Conservation (phyloP, 257 asterid genomes). For the Scutellaria galericulata region DNA sequence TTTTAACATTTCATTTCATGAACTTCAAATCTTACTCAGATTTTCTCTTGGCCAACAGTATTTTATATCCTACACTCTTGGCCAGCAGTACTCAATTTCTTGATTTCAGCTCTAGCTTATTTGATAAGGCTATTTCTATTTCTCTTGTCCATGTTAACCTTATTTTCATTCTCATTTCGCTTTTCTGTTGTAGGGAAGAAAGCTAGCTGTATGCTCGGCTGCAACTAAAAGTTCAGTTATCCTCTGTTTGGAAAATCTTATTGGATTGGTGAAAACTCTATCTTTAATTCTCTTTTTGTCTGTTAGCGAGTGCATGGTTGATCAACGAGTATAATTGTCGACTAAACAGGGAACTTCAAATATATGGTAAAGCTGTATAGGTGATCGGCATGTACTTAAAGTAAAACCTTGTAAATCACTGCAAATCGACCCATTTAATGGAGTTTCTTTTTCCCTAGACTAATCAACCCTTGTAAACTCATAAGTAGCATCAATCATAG, state of each 20-base stretch:
- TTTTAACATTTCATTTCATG: constrained; percentile 28
- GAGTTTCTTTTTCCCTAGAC: too few relatives aligned
- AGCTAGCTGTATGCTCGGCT: constrained; percentile 95
- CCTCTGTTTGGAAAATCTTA: constrained; percentile 86
- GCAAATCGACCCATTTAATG: too few relatives aligned
- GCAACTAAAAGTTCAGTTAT: constrained; percentile 97
- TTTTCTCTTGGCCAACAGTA: constrained; percentile 16
- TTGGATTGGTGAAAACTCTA: constrained; percentile 66
- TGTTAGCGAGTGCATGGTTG: not conserved
- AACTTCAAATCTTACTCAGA: constrained; percentile 19
- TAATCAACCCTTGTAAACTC: constrained; percentile 19
- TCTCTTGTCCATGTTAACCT: not conserved
- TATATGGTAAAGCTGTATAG: too few relatives aligned
- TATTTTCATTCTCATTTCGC: constrained; percentile 17
- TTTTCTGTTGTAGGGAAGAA: constrained; percentile 65
- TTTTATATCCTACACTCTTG: constrained; percentile 1
- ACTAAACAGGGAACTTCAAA: too few relatives aligned
- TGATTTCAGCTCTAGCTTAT: constrained; percentile 2
- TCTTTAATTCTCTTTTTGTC: constrained; percentile 23
- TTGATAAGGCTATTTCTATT: not conserved
- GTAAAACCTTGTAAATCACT: too few relatives aligned
- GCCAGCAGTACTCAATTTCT: not conserved
- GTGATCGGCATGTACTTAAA: too few relatives aligned
- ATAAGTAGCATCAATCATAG: not conserved
- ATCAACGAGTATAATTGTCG: too few relatives aligned